These are phyloP conservation scores for Zymoseptoria brevis DNA, from an alignment of 2,329 filamentous ascomycete species.

Conservation along the genomic window DNA sequence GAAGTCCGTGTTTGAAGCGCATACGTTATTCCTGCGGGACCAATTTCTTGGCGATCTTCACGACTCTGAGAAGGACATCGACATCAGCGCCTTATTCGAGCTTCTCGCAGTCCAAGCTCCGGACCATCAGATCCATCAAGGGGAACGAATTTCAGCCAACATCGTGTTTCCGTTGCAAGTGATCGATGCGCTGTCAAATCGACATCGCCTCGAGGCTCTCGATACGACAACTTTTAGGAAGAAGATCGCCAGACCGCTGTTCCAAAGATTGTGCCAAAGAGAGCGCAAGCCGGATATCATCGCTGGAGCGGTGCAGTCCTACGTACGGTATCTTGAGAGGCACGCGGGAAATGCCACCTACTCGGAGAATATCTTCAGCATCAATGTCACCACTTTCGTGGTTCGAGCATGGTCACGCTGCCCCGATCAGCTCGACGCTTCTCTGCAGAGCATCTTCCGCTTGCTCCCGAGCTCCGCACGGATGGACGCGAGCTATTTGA, in stretches of 20 bases:
- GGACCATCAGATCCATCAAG: background rate
- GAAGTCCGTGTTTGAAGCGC: background rate
- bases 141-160: conserved; percentile 1
- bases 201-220: background rate
- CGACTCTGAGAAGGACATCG: background rate
- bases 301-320: background rate
- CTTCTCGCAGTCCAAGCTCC: conserved; percentile 1
- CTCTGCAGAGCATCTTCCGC: background rate
- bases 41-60: background rate
- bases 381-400: background rate
- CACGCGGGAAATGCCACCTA: background rate
- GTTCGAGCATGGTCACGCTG: conserved; percentile 2
- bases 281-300: background rate
- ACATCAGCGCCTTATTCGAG: background rate
- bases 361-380: background rate
- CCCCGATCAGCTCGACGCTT: conserved; percentile 1
- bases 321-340: background rate
- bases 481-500: background rate
- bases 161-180: conserved; percentile 3
- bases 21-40: background rate
- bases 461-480: background rate
- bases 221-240: background rate
- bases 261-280: conserved; percentile 1
- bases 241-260: conserved; percentile 1
- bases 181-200: background rate